Base-by-base conservation (phyloP, 225 moss, liverwort and hornwort genomes). In the Marchantia polymorpha region DNA sequence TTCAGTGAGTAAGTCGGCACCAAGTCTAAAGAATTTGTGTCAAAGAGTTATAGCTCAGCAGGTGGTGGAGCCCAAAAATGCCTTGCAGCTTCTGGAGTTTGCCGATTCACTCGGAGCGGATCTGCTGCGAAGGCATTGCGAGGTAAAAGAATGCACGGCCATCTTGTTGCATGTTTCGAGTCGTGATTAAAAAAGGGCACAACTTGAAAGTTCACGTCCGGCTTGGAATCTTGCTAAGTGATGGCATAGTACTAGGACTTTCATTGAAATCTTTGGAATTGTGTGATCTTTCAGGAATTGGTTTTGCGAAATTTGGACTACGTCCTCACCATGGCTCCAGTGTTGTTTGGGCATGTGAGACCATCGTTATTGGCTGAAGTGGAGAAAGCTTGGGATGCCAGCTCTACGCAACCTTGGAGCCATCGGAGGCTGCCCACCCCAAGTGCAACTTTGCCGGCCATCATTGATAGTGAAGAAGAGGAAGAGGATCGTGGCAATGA, bases 41-140 rank as follows among this genome's bases (percentile, higher is more conserved):
- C 92, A 99, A 83, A 90, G 88, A 79, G 92, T 92, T 53, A 88
- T 89, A 70, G 87, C 90, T 64, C 89, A 94, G 63, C 87, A 89
- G 54, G 86, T 99, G 66, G 88, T 95, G 48, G 97, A 99, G 80
- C 92, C 97, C 60, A 99, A 95, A 83, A 99, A 93, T 87, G 91
- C 91, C 47, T 72, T 99, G 65, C 94, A 95, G 79, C 77, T 99
- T 69, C 87, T 99, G 50, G 97, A 99, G 85, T 93, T 99, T 83
- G 97, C 97, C 69, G 94, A 99, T 82, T 88, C 94, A 30, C 82
- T 99, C 20, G 97, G 91, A 81, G 97, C 94, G 77, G 91, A 93
- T 84, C 89, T 90, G 78, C 85, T 99, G 61, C 89, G 89, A 85
- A 87, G 89, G 79, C 87, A 92, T 77, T 99, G 97, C 81, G 93